Base-by-base conservation (phyloP, 148 eudicot genomes). In the Diospyros kaki region DNA sequence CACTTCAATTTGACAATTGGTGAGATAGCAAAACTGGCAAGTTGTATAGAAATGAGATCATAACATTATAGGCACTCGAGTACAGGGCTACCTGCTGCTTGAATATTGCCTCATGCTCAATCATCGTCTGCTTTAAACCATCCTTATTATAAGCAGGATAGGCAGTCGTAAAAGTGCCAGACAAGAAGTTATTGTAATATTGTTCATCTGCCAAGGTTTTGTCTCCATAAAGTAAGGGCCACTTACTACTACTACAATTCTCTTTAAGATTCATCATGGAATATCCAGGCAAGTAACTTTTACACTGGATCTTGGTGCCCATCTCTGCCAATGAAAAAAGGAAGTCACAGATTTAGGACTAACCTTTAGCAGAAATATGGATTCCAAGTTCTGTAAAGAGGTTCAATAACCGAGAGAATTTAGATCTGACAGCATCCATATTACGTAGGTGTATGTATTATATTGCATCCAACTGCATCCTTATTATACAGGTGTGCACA, bases 221-320 rank as follows among this genome's bases (percentile, higher is more conserved):
- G 45, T 90, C 94, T 62, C 87, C 87, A 69, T 83, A 86, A 85
- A 78, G 85, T 58, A 83, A 44, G 68, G 90, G 86, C 97, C 97
- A 92, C 71, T 81, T 82, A 75, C 85, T 82, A 80, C 89, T 85
- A 69, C 84, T 92, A 68, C 88, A 83, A 73, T 90, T 94, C 74
- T 75, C 89, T 59, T 83, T 90, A 64, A 84, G 88, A 78, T 90
- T 96, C 81, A 87, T 89, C 93, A 90, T 92, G 58, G 96, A 87
- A 85, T 84, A 85, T 66, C 89, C 88, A 73, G 86, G 88, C 65
- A 87, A 69, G 84, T 77, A 83, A 79, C 84, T 87, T 78, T 91
- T 83, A 75, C 84, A 76, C 71, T 93, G 88, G 72, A 91, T 86
- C 77, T 91, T 86, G 75, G 97, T 87, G 86, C 97, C 96, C 97